Evolutionary conservation across 2,329 filamentous ascomycete genomes (phyloP), one percentile per base, ranked within the genome.

Genomic region (Aureobasidium sp.): DNA sequence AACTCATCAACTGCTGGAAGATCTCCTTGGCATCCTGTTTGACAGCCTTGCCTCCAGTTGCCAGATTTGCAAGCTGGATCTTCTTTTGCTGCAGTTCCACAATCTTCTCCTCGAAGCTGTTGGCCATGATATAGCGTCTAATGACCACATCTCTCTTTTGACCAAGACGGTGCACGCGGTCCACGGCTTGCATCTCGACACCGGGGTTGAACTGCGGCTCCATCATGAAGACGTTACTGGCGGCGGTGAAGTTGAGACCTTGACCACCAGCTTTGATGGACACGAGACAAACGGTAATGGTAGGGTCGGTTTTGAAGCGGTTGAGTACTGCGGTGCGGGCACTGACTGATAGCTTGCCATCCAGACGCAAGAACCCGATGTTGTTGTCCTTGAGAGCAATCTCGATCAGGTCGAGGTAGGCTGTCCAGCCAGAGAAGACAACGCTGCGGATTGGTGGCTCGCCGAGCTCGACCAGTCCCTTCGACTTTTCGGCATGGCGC

Each of bases 181-280:
- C 94, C 8, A 97, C 83, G 1, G 94, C 94, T 76, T 99, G 94
- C 5, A 91, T 90, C 74, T 99, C 93, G 0, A 92, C 91, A 0
- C 91, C 92, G 0, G 94, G 94, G 70, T 99, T 99, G 78, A 93
- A 99, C 71, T 97, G 92, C 5, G 94, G 94, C 73, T 99, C 94
- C 93, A 99, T 97, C 69, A 97, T 89, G 73, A 94, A 97, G 15
- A 95, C 93, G 61, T 84, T 88, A 71, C 87, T 94, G 36, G 88
- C 93, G 0, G 89, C 81, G 0, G 92, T 97, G 61, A 97, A 79
- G 71, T 97, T 97, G 42, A 97, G 85, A 15, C 93, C 93, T 17
- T 97, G 83, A 20, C 94, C 93, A 66, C 93, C 94, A 0, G 93
- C 93, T 71, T 87, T 91, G 74, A 97, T 95, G 10, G 91, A 96